Conservation (phyloP, 305 asterid genomes). For the Ruellia speciosa region DNA sequence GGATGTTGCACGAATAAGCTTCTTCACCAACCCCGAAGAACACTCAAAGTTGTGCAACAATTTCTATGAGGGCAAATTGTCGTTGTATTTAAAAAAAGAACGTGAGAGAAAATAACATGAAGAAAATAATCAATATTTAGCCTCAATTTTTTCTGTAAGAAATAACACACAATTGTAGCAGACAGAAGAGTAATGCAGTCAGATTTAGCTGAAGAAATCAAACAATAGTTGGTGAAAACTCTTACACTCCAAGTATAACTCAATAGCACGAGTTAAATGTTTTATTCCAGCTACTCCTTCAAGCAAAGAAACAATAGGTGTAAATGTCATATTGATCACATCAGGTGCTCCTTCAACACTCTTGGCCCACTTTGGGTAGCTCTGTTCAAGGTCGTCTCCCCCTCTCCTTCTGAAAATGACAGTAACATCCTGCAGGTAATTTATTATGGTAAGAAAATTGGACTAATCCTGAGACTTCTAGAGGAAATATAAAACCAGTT, state of each 20-base stretch:
- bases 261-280: conserved; percentile 79
- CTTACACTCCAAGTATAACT: conserved; percentile 88
- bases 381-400: conserved; percentile 97
- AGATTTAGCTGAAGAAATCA: background rate
- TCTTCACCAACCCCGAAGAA: too few relatives aligned
- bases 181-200: too few relatives aligned
- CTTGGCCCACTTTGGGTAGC: conserved; percentile 79
- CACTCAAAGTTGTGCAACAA: too few relatives aligned
- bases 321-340: conserved; percentile 89
- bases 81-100: too few relatives aligned
- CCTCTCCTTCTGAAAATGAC: conserved; percentile 98
- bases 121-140: too few relatives aligned
- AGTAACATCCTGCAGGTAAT: conserved; percentile 76
- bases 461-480: background rate
- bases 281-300: conserved; percentile 84
- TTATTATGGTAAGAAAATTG: background rate
- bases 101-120: too few relatives aligned
- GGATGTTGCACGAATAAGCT: too few relatives aligned
- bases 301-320: conserved; percentile 76
- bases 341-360: conserved; percentile 87
- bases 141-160: too few relatives aligned
- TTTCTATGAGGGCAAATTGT: too few relatives aligned
- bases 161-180: too few relatives aligned
- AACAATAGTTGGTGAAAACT: conserved; percentile 16
- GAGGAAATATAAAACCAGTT: background rate